phyloP scores from a whole-genome alignment of 2,329 filamentous ascomycete species.

The Aspergillus aculeatinus region DNA sequence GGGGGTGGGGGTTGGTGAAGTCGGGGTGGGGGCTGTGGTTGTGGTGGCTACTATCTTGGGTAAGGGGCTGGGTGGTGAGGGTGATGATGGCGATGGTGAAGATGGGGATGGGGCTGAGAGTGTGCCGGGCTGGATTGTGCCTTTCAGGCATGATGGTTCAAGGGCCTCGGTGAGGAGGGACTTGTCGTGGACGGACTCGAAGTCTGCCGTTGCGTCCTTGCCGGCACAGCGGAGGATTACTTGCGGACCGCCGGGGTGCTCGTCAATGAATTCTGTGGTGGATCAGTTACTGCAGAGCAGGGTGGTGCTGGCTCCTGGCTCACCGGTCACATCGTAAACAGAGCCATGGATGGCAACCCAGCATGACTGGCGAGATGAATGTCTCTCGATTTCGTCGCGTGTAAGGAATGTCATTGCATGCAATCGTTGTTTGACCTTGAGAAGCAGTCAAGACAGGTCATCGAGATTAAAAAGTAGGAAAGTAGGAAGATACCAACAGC shows the following conservation, averaged over 20 bases:
- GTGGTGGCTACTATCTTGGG: not conserved
- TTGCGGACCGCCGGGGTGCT: conserved; percentile 35
- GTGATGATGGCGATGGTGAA: not conserved
- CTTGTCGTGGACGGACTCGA: conserved; percentile 35
- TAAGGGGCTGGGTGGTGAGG: not conserved
- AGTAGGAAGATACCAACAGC: not conserved
- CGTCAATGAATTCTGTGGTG: conserved; percentile 30
- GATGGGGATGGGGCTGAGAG: not conserved
- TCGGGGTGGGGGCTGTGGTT: not conserved
- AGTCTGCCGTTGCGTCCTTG: conserved; percentile 36
- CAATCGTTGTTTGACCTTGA: too few relatives aligned
- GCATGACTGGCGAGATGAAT: conserved; percentile 49
- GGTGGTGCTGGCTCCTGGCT: not conserved
- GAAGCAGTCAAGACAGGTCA: too few relatives aligned
- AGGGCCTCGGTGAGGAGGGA: conserved; percentile 32
- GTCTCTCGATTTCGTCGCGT: conserved; percentile 51
- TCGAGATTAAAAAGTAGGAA: not conserved
- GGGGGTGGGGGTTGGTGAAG: not conserved
- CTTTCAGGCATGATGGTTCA: conserved; percentile 24
- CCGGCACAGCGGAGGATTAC: conserved; percentile 37
- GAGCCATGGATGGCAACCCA: conserved; percentile 54
- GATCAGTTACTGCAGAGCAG: not conserved
- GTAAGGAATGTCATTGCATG: conserved; percentile 36
- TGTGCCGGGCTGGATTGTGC: conserved; percentile 23
- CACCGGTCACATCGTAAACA: conserved; percentile 52